Base-by-base conservation (phyloP, 1,284 basidiomycete genomes). In the Trichosporon faecale region DNA sequence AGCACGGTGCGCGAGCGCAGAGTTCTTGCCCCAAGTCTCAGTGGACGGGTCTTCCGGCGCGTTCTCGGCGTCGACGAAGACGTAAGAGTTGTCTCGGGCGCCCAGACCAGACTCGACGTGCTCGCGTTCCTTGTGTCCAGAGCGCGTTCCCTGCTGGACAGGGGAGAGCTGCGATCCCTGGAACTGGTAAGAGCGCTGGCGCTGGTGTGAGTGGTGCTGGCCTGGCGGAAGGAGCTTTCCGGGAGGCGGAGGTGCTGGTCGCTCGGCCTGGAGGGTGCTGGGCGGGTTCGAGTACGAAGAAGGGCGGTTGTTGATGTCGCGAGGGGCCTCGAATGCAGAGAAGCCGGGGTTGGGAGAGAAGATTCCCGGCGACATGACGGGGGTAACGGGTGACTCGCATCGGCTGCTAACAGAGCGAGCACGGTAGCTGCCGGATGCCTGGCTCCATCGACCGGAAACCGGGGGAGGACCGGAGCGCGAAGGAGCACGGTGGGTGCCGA, bases 61-160 rank as follows among this genome's bases (percentile, higher is more conserved):
- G 57, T 78, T 78, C 44, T 76, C 70, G 60, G 68, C 68, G 65
- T 82, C 80, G 69, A 83, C 77, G 49, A 83, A 70, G 37, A 82
- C 78, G 69, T 81, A 83, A 14, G 79, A 81, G 52, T 74, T 77
- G 67, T 83, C 82, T 61, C 82, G 74, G 14, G 57, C 57, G 3
- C 72, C 76, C n/a, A 82, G 70, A 0, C 69, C 52, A 2, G 77
- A 76, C 64, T 77, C 77, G 68, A 72, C 65, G 40, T 72, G 65
- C 70, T 70, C 35, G 55, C 60, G 70, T 35, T 64, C 67, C 16
- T 29, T 61, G 12, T 29, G 37, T 6, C 35, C 33, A 35, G 65
- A 31, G 18, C 31, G 49, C 9, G 65, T 61, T 31, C 57, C 57
- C 16, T 61, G 57, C 57, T 61, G 57, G 8, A 61, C 57, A 31